Evolutionary conservation across 805 yeast species (phyloP).

Genomic region (Candida nitratophila): DNA sequence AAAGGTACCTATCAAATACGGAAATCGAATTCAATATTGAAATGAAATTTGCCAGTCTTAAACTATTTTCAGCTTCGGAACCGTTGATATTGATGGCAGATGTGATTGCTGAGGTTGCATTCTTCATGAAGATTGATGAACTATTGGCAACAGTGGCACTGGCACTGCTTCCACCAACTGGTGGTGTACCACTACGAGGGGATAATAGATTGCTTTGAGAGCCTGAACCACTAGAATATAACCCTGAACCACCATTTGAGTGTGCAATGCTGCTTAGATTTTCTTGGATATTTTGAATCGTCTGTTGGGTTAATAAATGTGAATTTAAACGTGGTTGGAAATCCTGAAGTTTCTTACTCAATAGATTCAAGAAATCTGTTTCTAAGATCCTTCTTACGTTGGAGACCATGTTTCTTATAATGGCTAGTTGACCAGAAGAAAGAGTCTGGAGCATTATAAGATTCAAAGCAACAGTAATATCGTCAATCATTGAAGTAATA

Average conservation of each 20-base stretch:
- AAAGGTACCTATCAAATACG: slow-evolving; percentile 51
- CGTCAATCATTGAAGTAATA: slow-evolving; percentile 81
- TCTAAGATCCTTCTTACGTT: slow-evolving; percentile 56
- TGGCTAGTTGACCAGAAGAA: slow-evolving; percentile 60
- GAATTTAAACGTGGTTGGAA: slow-evolving; percentile 32
- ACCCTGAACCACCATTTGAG: neutral
- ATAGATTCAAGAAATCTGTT: slow-evolving; percentile 53
- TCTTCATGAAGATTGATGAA: slow-evolving; percentile 29
- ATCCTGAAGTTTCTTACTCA: slow-evolving; percentile 39
- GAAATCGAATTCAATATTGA: slow-evolving; percentile 69
- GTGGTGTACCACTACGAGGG: slow-evolving; percentile 25
- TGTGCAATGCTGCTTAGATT: slow-evolving; percentile 4
- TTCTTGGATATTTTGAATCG: slow-evolving; percentile 13
- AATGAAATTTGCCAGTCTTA: slow-evolving; percentile 52
- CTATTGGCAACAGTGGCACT: slow-evolving; percentile 13
- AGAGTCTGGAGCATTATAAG: slow-evolving; percentile 57
- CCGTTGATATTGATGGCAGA: slow-evolving; percentile 29
- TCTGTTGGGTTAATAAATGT: slow-evolving; percentile 17
- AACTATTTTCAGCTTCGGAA: slow-evolving; percentile 35
- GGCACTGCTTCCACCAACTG: slow-evolving; percentile 13
- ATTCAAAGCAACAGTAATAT: slow-evolving; percentile 66
- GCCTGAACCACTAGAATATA: slow-evolving; percentile 4
- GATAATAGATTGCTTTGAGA: slow-evolving; percentile 10
- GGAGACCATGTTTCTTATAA: slow-evolving; percentile 47
- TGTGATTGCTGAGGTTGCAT: slow-evolving; percentile 31